These are phyloP conservation scores for Kwoniella botswanensis DNA, from an alignment of 768 basidiomycete species.

Conservation along the genomic window DNA sequence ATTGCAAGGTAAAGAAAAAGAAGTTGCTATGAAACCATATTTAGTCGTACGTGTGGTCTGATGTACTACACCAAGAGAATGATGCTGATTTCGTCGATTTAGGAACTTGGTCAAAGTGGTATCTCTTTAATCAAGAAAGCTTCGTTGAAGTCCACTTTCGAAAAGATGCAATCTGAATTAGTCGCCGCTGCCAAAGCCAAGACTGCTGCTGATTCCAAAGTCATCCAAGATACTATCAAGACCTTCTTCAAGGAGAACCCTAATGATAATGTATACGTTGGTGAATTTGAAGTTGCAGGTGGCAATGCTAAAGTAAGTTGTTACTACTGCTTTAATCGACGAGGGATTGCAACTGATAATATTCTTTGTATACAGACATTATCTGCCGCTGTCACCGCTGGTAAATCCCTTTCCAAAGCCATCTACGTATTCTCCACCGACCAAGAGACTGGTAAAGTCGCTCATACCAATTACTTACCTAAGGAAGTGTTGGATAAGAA, in stretches of 20 bases:
- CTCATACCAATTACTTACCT: slow-evolving; percentile 83
- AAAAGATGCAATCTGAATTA: slow-evolving; percentile 75
- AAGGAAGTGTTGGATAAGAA: slow-evolving; percentile 63
- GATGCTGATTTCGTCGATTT: slow-evolving; percentile 5
- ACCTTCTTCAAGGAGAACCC: slow-evolving; percentile 79
- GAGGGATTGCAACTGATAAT: slow-evolving; percentile 13
- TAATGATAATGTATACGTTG: slow-evolving; percentile 72
- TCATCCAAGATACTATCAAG: slow-evolving; percentile 71
- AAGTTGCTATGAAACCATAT: slow-evolving; percentile 80
- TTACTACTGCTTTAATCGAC: not conserved
- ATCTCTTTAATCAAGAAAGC: slow-evolving; percentile 85
- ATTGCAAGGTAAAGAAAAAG: slow-evolving; percentile 77
- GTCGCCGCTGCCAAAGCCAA: slow-evolving; percentile 83
- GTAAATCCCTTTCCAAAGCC: slow-evolving; percentile 81
- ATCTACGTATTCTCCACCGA: slow-evolving; percentile 88
- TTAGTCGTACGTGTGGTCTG: slow-evolving; percentile 42
- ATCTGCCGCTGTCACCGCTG: slow-evolving; percentile 63
- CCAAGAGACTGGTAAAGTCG: slow-evolving; percentile 70
- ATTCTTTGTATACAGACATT: slow-evolving; percentile 33
- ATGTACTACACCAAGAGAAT: no score
- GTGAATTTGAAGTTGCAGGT: slow-evolving; percentile 70
- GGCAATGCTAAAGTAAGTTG: slow-evolving; percentile 79
- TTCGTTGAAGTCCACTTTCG: slow-evolving; percentile 75
- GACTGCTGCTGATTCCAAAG: slow-evolving; percentile 75
- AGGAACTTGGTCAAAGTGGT: slow-evolving; percentile 89